A percentile compares a stretch with the other conserved stretches of the same genome.
These are phyloP conservation scores for Gonapodya prolifera DNA, from an alignment of 192 early-diverging fungal species.

Conservation along the genomic window DNA sequence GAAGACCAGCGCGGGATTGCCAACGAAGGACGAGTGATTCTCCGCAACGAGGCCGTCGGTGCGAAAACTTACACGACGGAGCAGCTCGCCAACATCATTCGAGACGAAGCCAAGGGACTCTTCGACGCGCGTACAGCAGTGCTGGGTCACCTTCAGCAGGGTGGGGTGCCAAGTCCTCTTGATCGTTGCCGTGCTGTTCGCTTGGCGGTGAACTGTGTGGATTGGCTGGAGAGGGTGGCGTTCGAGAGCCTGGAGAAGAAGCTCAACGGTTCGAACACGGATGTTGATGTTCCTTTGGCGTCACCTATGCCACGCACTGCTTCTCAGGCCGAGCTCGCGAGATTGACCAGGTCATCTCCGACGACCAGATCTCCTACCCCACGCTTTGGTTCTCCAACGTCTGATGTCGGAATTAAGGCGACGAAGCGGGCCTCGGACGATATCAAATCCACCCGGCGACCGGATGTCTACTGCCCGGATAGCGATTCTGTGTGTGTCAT, in stretches of 20 bases:
- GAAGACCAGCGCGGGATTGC: conserved; percentile 48
- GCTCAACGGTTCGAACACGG: conserved; percentile 12
- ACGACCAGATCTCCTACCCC: no score
- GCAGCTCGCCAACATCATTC: conserved; percentile 69
- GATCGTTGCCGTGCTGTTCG: conserved; percentile 90
- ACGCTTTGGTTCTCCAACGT: neutral
- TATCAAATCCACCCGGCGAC: conserved; percentile 33
- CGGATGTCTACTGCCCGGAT: conserved; percentile 42
- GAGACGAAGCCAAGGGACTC: conserved; percentile 72
- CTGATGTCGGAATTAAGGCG: neutral
- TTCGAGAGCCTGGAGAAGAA: conserved; percentile 23
- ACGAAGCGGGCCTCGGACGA: conserved; percentile 13
- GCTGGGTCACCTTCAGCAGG: conserved; percentile 93
- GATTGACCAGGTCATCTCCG: neutral
- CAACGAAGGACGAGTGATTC: conserved; percentile 73
- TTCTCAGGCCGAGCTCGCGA: no score
- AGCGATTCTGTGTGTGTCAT: conserved; percentile 57
- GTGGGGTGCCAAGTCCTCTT: conserved; percentile 80
- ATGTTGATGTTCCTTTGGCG: no score
- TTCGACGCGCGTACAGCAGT: conserved; percentile 85
- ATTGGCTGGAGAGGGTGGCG: conserved; percentile 64
- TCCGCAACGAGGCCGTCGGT: conserved; percentile 61
- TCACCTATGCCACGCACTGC: neutral
- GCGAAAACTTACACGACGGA: conserved; percentile 79
- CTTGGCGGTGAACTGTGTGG: conserved; percentile 64